Evolutionary conservation across 116 monocot species (phyloP).

Genomic region (Posidonia oceanica): DNA sequence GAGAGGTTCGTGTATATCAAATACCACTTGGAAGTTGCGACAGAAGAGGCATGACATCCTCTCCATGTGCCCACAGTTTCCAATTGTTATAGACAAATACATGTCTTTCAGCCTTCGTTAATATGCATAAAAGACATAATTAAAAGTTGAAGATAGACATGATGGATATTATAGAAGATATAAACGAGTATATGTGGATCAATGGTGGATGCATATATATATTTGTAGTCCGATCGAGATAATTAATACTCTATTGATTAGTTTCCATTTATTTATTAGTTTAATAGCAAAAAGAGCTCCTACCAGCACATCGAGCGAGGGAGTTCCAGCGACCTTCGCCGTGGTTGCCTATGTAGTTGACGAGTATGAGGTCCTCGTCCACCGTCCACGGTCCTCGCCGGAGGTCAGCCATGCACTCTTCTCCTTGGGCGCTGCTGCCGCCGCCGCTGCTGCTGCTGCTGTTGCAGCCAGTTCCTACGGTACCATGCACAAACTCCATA

Average conservation of each 20-base stretch:
- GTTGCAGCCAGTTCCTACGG: not conserved
- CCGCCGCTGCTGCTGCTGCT: not conserved
- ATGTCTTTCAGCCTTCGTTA: too few species aligned
- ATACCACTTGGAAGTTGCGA: not conserved
- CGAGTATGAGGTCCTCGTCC: constrained; percentile 65
- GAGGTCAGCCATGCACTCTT: constrained; percentile 22
- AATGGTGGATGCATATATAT: too few species aligned
- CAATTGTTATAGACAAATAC: too few species aligned
- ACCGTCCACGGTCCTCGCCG: constrained; percentile 84
- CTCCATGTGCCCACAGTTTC: not conserved
- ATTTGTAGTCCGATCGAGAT: too few species aligned
- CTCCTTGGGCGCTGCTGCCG: not conserved
- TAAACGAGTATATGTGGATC: too few species aligned
- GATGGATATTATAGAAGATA: too few species aligned
- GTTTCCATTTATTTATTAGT: not conserved
- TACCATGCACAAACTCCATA: not conserved
- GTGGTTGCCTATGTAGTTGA: constrained; percentile 67
- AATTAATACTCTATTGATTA: too few species aligned
- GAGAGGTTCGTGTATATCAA: not conserved
- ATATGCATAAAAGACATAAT: too few species aligned
- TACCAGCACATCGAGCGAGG: constrained; percentile 61
- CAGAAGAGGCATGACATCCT: not conserved
- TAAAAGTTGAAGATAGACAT: too few species aligned
- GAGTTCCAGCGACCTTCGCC: constrained; percentile 85
- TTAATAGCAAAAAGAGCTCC: not conserved